Base-by-base conservation (phyloP, 305 asterid genomes). In the Fraxinus sp. region DNA sequence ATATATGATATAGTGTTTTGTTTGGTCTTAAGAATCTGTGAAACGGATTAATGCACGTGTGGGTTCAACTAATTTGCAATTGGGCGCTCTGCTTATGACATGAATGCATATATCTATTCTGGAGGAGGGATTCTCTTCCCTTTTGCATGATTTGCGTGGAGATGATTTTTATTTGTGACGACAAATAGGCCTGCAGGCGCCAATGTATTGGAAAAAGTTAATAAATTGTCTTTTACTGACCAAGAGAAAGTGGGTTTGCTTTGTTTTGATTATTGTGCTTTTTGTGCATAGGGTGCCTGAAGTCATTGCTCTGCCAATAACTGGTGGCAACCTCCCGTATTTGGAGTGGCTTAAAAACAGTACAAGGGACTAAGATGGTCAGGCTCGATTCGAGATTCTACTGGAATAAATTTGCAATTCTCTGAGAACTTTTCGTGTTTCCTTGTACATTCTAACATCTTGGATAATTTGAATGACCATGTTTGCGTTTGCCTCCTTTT, bases 221-320 rank as follows among this genome's bases (percentile, higher is more conserved):
- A 52, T 52, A 52, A 52, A n/a, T 52, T 52, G 64, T 52, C 24
- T 52, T 52, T 3, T 46, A 14, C 57, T 46, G 18, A 3, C 33
- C 33, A 5, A 26, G 35, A 10, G 37, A 11, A 7, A 26, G 44
- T 2, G 72, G 70, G 35, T 3, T 72, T 7, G 41, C 20, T 18
- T 5, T 5, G 7, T 13, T 49, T 11, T 26, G 39, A 76, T 20
- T 77, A 33, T 30, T 7, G 9, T 37, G 7, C 35, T 77, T 83
- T 81, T 52, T 24, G 57, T 55, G 37, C 13, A 73, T 81, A 96
- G 98, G 79, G 97, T 92, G 84, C 99, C 98, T 62, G 98, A 93
- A 88, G 99, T 96, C 88, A 93, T 96, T 62, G 89, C 97, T n/a
- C 77, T 96, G 87, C 98, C 99, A 76, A 96, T 96, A 83, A 88